phyloP scores from a whole-genome alignment of 1,284 basidiomycete genomes.

The Cutaneotrichosporon mucoides region DNA sequence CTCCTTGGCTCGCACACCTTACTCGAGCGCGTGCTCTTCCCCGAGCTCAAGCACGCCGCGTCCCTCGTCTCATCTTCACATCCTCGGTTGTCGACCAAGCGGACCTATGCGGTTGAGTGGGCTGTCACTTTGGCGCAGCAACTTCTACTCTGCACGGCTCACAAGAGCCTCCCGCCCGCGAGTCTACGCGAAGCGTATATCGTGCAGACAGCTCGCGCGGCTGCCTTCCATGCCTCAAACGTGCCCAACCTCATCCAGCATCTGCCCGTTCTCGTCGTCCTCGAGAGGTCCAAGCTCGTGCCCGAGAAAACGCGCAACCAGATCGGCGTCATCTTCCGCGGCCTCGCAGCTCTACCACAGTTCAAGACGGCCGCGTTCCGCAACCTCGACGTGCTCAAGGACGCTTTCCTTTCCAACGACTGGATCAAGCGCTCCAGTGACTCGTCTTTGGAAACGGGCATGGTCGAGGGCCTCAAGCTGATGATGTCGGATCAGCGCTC shows the following conservation, averaged over 20 bases:
- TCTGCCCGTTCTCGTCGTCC: conserved; percentile 39
- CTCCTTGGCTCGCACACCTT: conserved; percentile 27
- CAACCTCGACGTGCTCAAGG: conserved; percentile 43
- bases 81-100: conserved; percentile 27
- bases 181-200: conserved; percentile 36
- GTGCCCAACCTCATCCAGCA: conserved; percentile 38
- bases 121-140: conserved; percentile 35
- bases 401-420: conserved; percentile 43
- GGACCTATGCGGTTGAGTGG: conserved; percentile 27
- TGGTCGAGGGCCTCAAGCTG: conserved; percentile 45
- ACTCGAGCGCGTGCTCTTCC: conserved; percentile 31
- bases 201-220: conserved; percentile 33
- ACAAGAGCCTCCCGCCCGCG: conserved; percentile 31
- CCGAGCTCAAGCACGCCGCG: conserved; percentile 35
- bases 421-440: conserved; percentile 39
- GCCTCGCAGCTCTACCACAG: conserved; percentile 35
- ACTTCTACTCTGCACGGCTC: conserved; percentile 32
- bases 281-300: conserved; percentile 26
- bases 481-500: conserved; percentile 44
- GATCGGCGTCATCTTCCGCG: conserved; percentile 27
- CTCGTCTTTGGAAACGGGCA: conserved; percentile 36
- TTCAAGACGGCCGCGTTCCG: conserved; percentile 48
- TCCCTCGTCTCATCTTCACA: conserved; percentile 20
- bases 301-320: conserved; percentile 24
- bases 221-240: conserved; percentile 28